Percentiles rank a stretch among this genome's conserved stretches.
Evolutionary conservation across 169 alveolate genomes (phyloP).

Genomic region (Plasmodium gallinaceum): DNA sequence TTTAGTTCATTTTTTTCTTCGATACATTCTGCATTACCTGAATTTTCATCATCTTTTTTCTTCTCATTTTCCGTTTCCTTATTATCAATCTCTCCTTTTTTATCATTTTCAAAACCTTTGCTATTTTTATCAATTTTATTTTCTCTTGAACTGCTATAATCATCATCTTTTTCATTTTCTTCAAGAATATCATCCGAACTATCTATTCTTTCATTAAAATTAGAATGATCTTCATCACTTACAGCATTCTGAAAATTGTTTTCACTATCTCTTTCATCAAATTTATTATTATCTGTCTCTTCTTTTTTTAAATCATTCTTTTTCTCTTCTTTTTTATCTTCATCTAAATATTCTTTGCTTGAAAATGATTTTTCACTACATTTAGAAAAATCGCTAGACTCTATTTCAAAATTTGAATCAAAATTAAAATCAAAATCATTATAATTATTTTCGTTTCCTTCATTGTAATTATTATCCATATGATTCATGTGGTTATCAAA

Average conservation of each 20-base stretch:
- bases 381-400: conserved; percentile 70
- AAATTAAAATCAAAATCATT: conserved; percentile 14
- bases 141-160: background rate
- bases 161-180: conserved; percentile 7
- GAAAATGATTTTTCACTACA: conserved; percentile 43
- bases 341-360: conserved; percentile 15
- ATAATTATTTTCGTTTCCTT: conserved; percentile 3
- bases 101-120: conserved; percentile 3
- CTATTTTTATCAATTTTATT: conserved; percentile 7
- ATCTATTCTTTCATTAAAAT: background rate
- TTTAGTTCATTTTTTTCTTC: conserved; percentile 19
- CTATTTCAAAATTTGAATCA: conserved; percentile 64
- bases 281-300: conserved; percentile 2
- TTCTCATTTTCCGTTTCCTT: background rate
- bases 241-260: conserved; percentile 13
- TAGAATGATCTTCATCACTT: background rate
- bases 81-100: background rate
- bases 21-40: background rate
- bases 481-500: conserved; percentile 6
- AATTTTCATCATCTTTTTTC: conserved; percentile 4
- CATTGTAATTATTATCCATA: background rate
- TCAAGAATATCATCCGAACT: conserved; percentile 24
- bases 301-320: conserved; percentile 1
- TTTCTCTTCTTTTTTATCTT: conserved; percentile 21
- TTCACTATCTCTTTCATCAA: conserved; percentile 21